Conservation (phyloP, 2,329 filamentous ascomycete species). For the Coniochaeta sp. region DNA sequence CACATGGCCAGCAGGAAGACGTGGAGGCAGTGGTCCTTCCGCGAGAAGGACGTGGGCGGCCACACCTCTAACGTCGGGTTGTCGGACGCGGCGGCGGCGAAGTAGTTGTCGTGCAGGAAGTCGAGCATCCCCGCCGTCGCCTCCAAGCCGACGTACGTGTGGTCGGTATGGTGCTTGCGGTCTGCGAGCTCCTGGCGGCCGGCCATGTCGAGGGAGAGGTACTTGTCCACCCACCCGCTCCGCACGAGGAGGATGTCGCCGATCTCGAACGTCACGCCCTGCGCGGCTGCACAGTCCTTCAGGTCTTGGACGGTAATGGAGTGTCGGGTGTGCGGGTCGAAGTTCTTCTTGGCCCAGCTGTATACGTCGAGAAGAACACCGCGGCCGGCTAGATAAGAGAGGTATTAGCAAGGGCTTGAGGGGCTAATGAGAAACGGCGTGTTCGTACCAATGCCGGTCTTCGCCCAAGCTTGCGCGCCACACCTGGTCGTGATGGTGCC, state of each 20-base stretch:
- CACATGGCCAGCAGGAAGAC: slow-evolving; percentile 41
- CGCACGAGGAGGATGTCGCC: slow-evolving; percentile 63
- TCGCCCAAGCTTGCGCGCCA: slow-evolving; percentile 51
- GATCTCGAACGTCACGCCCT: slow-evolving; percentile 54
- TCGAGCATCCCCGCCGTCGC: slow-evolving; percentile 44
- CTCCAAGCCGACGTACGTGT: slow-evolving; percentile 31
- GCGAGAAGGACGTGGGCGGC: slow-evolving; percentile 35
- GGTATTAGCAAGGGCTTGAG: too few relatives aligned
- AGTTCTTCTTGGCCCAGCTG: background rate
- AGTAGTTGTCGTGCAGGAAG: slow-evolving; percentile 65
- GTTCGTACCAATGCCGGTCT: slow-evolving; percentile 32
- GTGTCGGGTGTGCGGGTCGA: slow-evolving; percentile 37
- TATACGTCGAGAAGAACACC: slow-evolving; percentile 40
- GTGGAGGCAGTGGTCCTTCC: slow-evolving; percentile 38
- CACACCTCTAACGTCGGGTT: slow-evolving; percentile 57
- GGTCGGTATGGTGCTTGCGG: slow-evolving; percentile 26
- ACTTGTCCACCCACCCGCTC: too few relatives aligned
- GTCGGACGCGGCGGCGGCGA: slow-evolving; percentile 59
- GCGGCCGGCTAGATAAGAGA: slow-evolving; percentile 38
- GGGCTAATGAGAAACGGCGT: too few relatives aligned
- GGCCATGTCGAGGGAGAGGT: slow-evolving; percentile 51
- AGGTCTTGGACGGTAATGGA: slow-evolving; percentile 49
- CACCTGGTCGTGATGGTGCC: slow-evolving; percentile 18
- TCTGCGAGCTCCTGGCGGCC: slow-evolving; percentile 38
- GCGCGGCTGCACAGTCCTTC: slow-evolving; percentile 48